Evolutionary conservation across 202 grass and related monocot species (phyloP), one percentile per base, ranked within the genome.

Genomic region (Elaeis oleifera): DNA sequence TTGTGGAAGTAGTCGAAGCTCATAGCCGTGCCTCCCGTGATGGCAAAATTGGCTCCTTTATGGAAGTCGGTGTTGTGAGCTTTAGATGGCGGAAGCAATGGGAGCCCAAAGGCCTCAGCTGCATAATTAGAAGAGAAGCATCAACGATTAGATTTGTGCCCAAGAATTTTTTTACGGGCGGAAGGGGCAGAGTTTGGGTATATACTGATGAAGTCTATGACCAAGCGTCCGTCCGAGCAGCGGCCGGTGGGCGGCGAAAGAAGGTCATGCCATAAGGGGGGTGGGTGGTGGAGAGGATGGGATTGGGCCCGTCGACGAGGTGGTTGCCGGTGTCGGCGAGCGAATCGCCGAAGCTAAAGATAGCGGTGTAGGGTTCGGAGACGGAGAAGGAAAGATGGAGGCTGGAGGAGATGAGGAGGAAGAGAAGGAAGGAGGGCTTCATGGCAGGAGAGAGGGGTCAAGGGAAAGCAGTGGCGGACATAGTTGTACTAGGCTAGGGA

Each of bases 261-360:
- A 73, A 99, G 82, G 85, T 94, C 80, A 81, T 84, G 50, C 88
- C 95, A 71, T 99, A 99, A 13, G 95, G 88, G 18, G 81, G 71
- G 26, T 53, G 69, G 17, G 85, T 82, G 18, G 84, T 94, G 75
- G 80, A 69, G 13, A 87, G 79, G 74, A 75, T 14, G 1, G 73
- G 71, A 20, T 73, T 61, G 20, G 58, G 63, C 19, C 85, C 85
- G 44, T 78, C 58, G 15, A 74, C 58, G 22, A 95, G 65, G 59
- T 94, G 78, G 73, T 99, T 99, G 3, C 94, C 94, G 2, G 80
- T 80, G 61, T 99, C 94, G 3, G 83, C 85, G 14, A 94, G 74
- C 36, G 94, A 99, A 57, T 99, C 94, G 29, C 94, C 94, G 8
- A 99, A 99, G 77, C 88, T 94, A 71, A 94, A 99, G 18, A 99